phyloP scores from a whole-genome alignment of 306 rosid species.

The Fagus sylvatica region DNA sequence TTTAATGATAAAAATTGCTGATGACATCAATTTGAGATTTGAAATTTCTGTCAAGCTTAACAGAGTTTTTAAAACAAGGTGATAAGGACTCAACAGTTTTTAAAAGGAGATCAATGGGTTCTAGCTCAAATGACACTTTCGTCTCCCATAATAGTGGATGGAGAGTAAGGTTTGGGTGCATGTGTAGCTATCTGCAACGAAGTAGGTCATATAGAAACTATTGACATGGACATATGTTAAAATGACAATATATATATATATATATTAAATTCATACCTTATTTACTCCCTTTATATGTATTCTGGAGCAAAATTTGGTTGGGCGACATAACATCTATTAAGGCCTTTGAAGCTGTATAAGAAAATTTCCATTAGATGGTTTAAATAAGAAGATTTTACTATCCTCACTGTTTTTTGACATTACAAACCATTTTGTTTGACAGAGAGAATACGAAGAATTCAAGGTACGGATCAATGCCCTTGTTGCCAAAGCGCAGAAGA shows the following conservation, averaged over 20 bases:
- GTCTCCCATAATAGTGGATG: no score
- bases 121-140: no score
- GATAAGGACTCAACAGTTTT: neutral
- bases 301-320: neutral
- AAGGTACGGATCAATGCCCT: constrained; percentile 87
- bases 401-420: neutral
- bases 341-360: neutral
- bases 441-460: constrained; percentile 99
- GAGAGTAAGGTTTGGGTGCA: no score
- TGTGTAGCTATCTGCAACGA: neutral
- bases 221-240: neutral
- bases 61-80: neutral
- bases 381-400: neutral
- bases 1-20: neutral
- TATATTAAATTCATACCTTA: neutral
- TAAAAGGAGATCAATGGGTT: no score
- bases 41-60: neutral
- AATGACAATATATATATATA: neutral
- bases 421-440: constrained; percentile 28
- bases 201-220: neutral
- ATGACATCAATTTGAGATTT: neutral
- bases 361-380: neutral
- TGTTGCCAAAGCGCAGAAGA: constrained; percentile 95
- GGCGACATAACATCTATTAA: neutral
- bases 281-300: neutral